Evolutionary conservation across 129 eudicot species (phyloP), one percentile per base, ranked within the genome.

Genomic region (Logfia minima): DNA sequence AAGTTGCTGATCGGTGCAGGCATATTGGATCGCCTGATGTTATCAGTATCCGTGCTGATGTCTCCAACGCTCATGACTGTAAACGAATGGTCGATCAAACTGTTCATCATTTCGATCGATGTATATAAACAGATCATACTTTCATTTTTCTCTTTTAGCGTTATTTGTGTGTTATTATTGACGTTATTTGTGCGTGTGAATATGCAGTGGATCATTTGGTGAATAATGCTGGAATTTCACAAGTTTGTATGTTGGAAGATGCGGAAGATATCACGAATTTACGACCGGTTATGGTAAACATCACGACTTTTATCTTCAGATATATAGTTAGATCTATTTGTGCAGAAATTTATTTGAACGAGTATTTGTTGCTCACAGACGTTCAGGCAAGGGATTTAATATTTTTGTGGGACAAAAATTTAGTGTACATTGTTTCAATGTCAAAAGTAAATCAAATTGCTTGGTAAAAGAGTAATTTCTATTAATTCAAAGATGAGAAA

Each of bases 171-270:
- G 22, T 48, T 6, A 37, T 37, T 37, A 37, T 41, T 41, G 48
- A 9, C 10, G 5, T 34, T 3, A 11, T 8, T 0, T 21, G 3
- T 48, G 3, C 66, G 14, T 28, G 16, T 53, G 13, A 76, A 13
- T 6, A 1, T 79, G 78, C 85, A 89, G 92, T 90, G 96, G 96
- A 90, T 73, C 92, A 90, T 84, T 79, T 90, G 77, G 92, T 90
- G 61, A 85, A 86, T 59, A 90, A 90, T 58, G 96, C 96, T 68
- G 92, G 92, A 71, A 66, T 87, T 53, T 39, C 80, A 28, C 77
- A 86, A 26, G 56, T 83, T 4, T 56, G 86, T 19, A 65, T 82
- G 86, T 31, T 90, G 60, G 92, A 90, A 82, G 92, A 90, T 19
- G 74, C 81, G 1, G 81, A 84, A 4, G 90, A 90, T 66, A 74